A percentile compares a stretch with the other conserved stretches of the same genome.
phyloP scores from a whole-genome alignment of 805 yeast species.

The Myxozyma geophila region DNA sequence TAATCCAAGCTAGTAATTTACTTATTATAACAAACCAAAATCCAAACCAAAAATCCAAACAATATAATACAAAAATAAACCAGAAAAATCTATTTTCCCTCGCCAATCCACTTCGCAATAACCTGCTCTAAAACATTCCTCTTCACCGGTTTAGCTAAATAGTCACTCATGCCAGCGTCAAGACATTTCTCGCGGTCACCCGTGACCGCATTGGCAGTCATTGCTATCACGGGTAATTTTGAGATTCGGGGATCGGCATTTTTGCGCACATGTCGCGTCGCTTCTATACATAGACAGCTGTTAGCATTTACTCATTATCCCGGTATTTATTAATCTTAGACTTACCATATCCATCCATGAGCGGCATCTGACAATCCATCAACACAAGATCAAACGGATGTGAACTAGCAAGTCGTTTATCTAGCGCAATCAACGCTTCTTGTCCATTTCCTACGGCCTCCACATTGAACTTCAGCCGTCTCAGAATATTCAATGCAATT shows the following conservation, averaged over 20 bases:
- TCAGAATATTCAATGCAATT: slow-evolving; percentile 33
- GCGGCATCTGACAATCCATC: slow-evolving; percentile 39
- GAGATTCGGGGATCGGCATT: slow-evolving; percentile 18
- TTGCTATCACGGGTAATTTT: slow-evolving; percentile 56
- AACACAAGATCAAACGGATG: slow-evolving; percentile 28
- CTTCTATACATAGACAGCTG: slow-evolving; percentile 16
- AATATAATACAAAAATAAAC: not conserved
- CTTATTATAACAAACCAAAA: not conserved
- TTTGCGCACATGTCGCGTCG: slow-evolving; percentile 29
- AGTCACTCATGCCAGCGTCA: slow-evolving; percentile 78
- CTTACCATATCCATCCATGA: slow-evolving; percentile 37
- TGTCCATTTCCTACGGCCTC: slow-evolving; percentile 37
- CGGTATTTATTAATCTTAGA: not conserved
- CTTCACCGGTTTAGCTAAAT: slow-evolving; percentile 63
- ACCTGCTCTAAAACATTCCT: slow-evolving; percentile 17
- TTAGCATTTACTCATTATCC: not conserved
- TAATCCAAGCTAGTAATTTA: too few relatives aligned
- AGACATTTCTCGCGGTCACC: slow-evolving; percentile 75
- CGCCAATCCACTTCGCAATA: slow-evolving; percentile 24
- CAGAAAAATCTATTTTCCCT: not conserved
- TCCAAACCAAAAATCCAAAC: not conserved
- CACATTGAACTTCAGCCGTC: slow-evolving; percentile 24
- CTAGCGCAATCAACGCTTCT: slow-evolving; percentile 33
- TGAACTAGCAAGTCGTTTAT: slow-evolving; percentile 13
- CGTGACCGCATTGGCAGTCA: slow-evolving; percentile 80